Conservation (phyloP, 805 yeast species). For the Teunomyces atbi region DNA sequence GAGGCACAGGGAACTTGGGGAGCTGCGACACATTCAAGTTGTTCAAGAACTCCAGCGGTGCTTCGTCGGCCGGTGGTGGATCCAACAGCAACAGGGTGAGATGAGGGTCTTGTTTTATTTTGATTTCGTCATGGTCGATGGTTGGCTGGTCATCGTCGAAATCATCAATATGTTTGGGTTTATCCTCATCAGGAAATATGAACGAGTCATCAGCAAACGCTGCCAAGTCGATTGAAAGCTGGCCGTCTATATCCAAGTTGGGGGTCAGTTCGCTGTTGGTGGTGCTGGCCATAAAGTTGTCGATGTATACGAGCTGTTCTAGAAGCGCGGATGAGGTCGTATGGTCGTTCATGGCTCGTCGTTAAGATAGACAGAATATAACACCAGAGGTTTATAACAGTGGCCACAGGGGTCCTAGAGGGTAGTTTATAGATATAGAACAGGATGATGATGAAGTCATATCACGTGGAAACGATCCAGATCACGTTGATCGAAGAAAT, state of each 20-base stretch:
- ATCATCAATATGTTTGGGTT: constrained; percentile 42
- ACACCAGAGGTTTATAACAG: neutral
- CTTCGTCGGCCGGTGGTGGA: neutral
- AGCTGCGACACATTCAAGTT: constrained; percentile 15
- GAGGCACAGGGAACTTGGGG: constrained; percentile 69
- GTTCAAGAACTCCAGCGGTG: constrained; percentile 2
- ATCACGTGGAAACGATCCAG: constrained; percentile 5
- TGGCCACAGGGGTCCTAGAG: neutral
- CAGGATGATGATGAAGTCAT: constrained; percentile 1
- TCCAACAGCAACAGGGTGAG: constrained; percentile 2
- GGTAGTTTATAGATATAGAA: neutral
- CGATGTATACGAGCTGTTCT: constrained; percentile 79
- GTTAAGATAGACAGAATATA: neutral
- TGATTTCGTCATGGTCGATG: constrained; percentile 5
- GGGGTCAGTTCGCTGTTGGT: constrained; percentile 32
- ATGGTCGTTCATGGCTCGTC: neutral
- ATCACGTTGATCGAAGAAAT: neutral
- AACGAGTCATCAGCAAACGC: constrained; percentile 83
- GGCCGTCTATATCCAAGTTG: constrained; percentile 40
- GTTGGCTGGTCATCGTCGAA: constrained; percentile 8
- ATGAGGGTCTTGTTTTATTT: constrained; percentile 3
- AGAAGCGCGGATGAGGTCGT: constrained; percentile 46
- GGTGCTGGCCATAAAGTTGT: constrained; percentile 53
- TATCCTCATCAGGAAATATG: constrained; percentile 79
- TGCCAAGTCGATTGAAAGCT: constrained; percentile 56